Evolutionary conservation across 306 rosid species (phyloP), one percentile per base, ranked within the genome.

Genomic region (Citrullus mucosospermus): DNA sequence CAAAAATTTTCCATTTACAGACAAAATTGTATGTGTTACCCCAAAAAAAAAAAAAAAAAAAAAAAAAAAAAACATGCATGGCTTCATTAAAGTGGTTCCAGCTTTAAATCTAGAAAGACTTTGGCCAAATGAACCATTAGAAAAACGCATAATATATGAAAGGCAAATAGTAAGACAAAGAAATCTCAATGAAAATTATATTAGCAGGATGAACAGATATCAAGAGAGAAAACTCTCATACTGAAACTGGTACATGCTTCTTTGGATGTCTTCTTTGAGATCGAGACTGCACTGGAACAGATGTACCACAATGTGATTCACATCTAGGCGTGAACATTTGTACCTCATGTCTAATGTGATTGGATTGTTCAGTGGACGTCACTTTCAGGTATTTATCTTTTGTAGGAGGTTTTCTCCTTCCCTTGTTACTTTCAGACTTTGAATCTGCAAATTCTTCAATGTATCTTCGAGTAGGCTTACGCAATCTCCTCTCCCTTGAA

Each of bases 401-500:
- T 8, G 78, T 83, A 81, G 86, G 82, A 81, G 84, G 59, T 43
- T 87, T 90, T 77, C 84, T 92, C 74, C 83, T 83, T 77, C 89
- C 82, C 77, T 75, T 86, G 58, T 70, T 53, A 85, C 76, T 36
- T 71, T 76, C 83, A 6, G 82, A 80, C 74, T 82, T 88, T 16
- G 82, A 82, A 60, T 77, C 84, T 59, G 93, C 85, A 82, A 85
- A 78, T 81, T 92, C 96, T 83, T 95, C 97, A 77, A 92, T 86
- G 86, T 81, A 91, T 86, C 94, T 87, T 86, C 73, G 84, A 60
- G 97, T 91, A 76, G 89, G 93, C 88, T 90, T 92, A 13, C 96
- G 96, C 82, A 77, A 80, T 81, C 97, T 91, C 87, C 86, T 92
- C 87, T 87, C 91, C 80, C 85, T 88, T 62, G 78, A 25, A 81